These are phyloP conservation scores for Cryptomeria japonica DNA, from an alignment of 75 land plant species.

Conservation along the genomic window DNA sequence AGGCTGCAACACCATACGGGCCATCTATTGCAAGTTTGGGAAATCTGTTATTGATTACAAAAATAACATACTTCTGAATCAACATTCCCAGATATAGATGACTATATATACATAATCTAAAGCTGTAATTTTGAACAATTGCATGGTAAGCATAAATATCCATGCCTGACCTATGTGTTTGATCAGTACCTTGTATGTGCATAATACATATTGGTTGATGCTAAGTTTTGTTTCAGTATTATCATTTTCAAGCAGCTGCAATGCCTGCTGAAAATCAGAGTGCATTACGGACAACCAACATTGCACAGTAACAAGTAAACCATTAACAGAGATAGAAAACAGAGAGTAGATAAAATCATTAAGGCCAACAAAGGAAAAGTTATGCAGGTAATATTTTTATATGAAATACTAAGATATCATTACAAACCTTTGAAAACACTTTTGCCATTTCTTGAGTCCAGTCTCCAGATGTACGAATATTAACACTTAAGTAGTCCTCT, in stretches of 20 bases:
- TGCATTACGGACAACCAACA: too few relatives aligned
- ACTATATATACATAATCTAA: neutral
- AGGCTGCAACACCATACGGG: conserved; percentile 22
- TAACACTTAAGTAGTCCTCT: conserved; percentile 55
- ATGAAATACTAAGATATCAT: neutral
- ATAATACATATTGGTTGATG: neutral
- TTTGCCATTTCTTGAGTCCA: conserved; percentile 42
- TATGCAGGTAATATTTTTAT: neutral
- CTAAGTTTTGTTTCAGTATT: too few relatives aligned
- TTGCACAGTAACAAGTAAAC: neutral
- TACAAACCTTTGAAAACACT: conserved; percentile 16
- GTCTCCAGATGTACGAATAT: conserved; percentile 53
- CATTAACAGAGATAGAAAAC: neutral
- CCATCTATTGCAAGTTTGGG: conserved; percentile 23
- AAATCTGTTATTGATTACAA: neutral
- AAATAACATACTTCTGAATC: neutral
- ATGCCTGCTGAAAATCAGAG: too few relatives aligned
- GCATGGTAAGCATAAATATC: neutral
- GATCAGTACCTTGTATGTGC: too few relatives aligned
- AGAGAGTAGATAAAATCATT: neutral
- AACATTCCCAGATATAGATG: neutral
- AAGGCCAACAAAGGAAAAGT: neutral
- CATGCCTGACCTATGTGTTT: neutral
- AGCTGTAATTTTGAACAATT: neutral
- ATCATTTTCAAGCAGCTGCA: too few relatives aligned